Base-by-base conservation (phyloP, 2,329 filamentous ascomycete genomes). In the Grosmannia huntii region DNA sequence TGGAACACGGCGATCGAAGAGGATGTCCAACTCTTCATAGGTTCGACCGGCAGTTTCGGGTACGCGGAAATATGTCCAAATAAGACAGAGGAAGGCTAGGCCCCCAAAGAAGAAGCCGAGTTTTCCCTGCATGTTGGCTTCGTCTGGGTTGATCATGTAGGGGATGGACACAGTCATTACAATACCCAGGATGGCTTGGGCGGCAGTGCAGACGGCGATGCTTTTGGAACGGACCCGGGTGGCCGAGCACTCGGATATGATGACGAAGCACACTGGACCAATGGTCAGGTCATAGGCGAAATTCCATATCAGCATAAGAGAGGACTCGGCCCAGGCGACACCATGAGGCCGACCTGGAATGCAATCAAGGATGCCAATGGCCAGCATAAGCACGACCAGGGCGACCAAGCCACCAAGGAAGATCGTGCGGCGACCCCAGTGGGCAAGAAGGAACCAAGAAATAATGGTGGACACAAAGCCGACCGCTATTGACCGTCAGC, bases 1-100 rank as follows among this genome's bases (percentile, higher is more conserved):
- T 25, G 70, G 66, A 11, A 77, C 66, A 9, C 66, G 63, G 33
- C 69, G 67, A 63, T 79, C 75, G 61, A 83, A 83, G 60, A 84
- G 66, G 4, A 77, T 66, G 53, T 83, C 80, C 2, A 83, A 71
- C 67, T 83, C 80, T 48, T 75, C 77, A 57, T 79, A 76, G 0
- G 77, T 79, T 49, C 77, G 73, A 5, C 74, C 78, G 59, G 74
- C 75, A 19, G 80, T 78, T 70, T 83, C 81, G 4, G 78, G 78
- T 4, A 80, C 69, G 31, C 75, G 76, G 64, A 78, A 78, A 61
- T 71, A 80, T 0, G 77, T 75, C 72, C 80, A 83, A 0, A 73
- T 55, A 2, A 76, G 67, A 48, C 76, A 78, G 5, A 74, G 14
- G 10, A 76, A 62, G 62, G 77, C 76, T 16, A 77, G 72, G 44